Base-by-base conservation (phyloP, 345 rosid genomes). In the Euphorbia tirucalli region DNA sequence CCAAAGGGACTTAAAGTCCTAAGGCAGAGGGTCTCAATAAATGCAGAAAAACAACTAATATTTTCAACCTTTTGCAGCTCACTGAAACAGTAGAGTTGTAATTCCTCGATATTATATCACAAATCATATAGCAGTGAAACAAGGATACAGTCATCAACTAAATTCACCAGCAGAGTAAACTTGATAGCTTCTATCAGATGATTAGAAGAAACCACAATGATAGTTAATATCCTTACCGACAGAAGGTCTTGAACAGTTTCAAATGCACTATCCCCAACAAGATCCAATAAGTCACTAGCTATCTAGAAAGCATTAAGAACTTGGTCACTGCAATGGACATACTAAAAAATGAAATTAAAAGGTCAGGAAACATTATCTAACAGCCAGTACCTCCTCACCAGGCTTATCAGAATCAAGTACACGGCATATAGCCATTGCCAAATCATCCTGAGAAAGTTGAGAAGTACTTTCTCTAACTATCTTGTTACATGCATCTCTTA, bases 381-480 rank as follows among this genome's bases (percentile, higher is more conserved):
- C 67, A 68, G 69, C 54, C 50, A 80, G 74, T 88, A 94, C 98
- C 96, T 94, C 97, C 75, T 94, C 98, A 52, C 96, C 95, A 43
- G 91, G 93, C 73, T 92, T 94, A 65, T 83, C 95, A 4, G 96
- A 88, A 71, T 90, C 97, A 68, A 94, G 89, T 64, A 90, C 92
- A 66, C 91, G 90, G 73, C 98, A 92, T 68, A 92, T 81, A 63
- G 98, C 94, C 96, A 89, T 90, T 50, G 97, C 97, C 68, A 94
- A 75, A 79, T 94, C 98, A 82, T 94, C 98, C 68, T 75, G 81
- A 61, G 98, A 88, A 69, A 94, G 91, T 61, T 89, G 91, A 60
- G 98, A 90, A 76, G 78, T 79, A 75, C 88, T 85, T 69, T 74
- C 89, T 71, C 84, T 82, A 25, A 87, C 92, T 74, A 94, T 85